Conservation (phyloP, 192 early-diverging fungal genomes). For the Coemansia pectinata region DNA sequence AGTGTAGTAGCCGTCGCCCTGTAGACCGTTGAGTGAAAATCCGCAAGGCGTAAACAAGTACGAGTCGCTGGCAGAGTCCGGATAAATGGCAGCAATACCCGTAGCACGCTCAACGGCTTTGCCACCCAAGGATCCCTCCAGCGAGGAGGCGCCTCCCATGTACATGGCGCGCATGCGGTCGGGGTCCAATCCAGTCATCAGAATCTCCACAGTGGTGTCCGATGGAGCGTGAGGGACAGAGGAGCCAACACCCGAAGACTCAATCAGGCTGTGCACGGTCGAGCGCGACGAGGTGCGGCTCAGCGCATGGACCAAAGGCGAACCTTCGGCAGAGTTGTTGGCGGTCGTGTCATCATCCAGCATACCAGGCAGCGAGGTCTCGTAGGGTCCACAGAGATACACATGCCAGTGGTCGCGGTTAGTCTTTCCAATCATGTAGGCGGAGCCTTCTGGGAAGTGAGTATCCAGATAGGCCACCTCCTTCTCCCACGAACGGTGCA, state of each 20-base stretch:
- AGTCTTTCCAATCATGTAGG: constrained; percentile 90
- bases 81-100: constrained; percentile 82
- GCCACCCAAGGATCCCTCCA: constrained; percentile 64
- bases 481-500: constrained; percentile 89
- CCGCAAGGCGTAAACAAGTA: constrained; percentile 96
- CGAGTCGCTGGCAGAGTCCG: constrained; percentile 79
- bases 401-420: constrained; percentile 97
- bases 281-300: constrained; percentile 52
- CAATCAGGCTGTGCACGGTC: constrained; percentile 21
- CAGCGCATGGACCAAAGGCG: constrained; percentile 23
- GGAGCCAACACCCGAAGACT: background rate
- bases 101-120: constrained; percentile 70
- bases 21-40: constrained; percentile 90
- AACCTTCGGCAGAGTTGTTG: constrained; percentile 36
- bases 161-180: constrained; percentile 80
- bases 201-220: constrained; percentile 93
- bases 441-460: constrained; percentile 70
- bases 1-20: constrained; percentile 86
- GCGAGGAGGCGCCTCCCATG: constrained; percentile 57
- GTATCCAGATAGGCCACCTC: constrained; percentile 79
- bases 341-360: constrained; percentile 17
- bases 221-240: background rate
- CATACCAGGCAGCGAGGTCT: background rate
- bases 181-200: constrained; percentile 91
- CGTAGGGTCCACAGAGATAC: constrained; percentile 78